Conservation (phyloP, 306 rosid genomes). For the Ochetophila trinervis region DNA sequence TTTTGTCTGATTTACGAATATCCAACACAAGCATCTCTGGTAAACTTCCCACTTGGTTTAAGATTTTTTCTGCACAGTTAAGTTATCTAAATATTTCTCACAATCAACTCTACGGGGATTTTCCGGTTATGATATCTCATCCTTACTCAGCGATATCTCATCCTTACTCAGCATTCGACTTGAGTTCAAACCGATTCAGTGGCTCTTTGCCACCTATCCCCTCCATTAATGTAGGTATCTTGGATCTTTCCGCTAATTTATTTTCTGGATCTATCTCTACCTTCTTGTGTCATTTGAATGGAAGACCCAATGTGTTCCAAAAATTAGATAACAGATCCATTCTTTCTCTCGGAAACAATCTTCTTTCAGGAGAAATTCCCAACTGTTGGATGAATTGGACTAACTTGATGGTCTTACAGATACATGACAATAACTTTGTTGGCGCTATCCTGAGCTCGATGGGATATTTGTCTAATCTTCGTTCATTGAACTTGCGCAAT, state of each 20-base stretch:
- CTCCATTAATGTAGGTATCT: not conserved
- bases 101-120: conserved; percentile 31
- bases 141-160: not conserved
- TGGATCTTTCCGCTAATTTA: conserved; percentile 8
- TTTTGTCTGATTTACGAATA: conserved; percentile 4
- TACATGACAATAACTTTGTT: conserved; percentile 28
- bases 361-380: conserved; percentile 23
- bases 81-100: no score
- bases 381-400: conserved; percentile 23
- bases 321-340: not conserved
- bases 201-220: conserved; percentile 7
- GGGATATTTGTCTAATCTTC: not conserved
- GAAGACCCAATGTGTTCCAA: no score
- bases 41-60: conserved; percentile 32
- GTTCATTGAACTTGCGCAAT: conserved; percentile 12
- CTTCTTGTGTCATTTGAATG: conserved; percentile 7
- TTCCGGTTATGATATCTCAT: not conserved
- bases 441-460: conserved; percentile 43
- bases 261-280: conserved; percentile 12
- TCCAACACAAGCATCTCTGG: conserved; percentile 29
- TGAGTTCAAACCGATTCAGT: not conserved
- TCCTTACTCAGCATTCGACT: not conserved
- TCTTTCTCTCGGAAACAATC: conserved; percentile 6
- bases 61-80: not conserved
- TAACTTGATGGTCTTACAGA: not conserved